phyloP scores from a whole-genome alignment of 805 yeast species.

The Blastobotrys parvus region DNA sequence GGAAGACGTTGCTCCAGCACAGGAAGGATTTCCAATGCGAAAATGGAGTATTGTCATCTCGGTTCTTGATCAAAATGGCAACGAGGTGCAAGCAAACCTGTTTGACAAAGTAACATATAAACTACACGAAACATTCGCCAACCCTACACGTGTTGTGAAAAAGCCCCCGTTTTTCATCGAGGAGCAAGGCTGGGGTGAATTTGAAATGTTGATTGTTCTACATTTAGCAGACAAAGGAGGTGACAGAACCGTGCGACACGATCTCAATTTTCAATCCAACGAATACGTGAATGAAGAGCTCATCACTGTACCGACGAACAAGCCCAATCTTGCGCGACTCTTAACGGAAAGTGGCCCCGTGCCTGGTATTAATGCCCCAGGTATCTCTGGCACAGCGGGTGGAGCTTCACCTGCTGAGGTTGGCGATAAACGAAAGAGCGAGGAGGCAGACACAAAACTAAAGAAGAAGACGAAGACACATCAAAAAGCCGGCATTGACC shows the following conservation, averaged over 20 bases:
- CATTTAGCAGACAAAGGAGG: slow-evolving; percentile 80
- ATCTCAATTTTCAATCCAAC: slow-evolving; percentile 75
- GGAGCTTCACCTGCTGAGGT: slow-evolving; percentile 9
- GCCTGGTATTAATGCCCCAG: slow-evolving; percentile 39
- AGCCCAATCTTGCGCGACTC: slow-evolving; percentile 62
- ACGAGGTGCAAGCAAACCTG: slow-evolving; percentile 74
- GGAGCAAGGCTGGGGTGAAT: slow-evolving; percentile 99
- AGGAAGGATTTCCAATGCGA: slow-evolving; percentile 88
- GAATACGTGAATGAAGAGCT: slow-evolving; percentile 71
- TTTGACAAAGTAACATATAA: slow-evolving; percentile 91
- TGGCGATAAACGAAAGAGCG: slow-evolving; percentile 33
- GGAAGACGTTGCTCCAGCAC: slow-evolving; percentile 73
- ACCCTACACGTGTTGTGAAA: slow-evolving; percentile 75
- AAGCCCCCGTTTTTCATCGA: slow-evolving; percentile 78
- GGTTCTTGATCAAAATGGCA: slow-evolving; percentile 70
- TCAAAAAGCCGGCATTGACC: slow-evolving; percentile 58
- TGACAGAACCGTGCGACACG: slow-evolving; percentile 79
- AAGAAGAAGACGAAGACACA: slow-evolving; percentile 32
- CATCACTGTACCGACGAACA: slow-evolving; percentile 65
- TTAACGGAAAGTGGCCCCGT: slow-evolving; percentile 78
- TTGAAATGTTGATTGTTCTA: slow-evolving; percentile 74
- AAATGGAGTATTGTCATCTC: slow-evolving; percentile 79
- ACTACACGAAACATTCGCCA: slow-evolving; percentile 88
- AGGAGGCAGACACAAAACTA: slow-evolving; percentile 20
- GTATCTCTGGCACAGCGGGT: slow-evolving; percentile 12